Base-by-base conservation (phyloP, 202 grass and related monocot genomes). In the Panicum hallii region DNA sequence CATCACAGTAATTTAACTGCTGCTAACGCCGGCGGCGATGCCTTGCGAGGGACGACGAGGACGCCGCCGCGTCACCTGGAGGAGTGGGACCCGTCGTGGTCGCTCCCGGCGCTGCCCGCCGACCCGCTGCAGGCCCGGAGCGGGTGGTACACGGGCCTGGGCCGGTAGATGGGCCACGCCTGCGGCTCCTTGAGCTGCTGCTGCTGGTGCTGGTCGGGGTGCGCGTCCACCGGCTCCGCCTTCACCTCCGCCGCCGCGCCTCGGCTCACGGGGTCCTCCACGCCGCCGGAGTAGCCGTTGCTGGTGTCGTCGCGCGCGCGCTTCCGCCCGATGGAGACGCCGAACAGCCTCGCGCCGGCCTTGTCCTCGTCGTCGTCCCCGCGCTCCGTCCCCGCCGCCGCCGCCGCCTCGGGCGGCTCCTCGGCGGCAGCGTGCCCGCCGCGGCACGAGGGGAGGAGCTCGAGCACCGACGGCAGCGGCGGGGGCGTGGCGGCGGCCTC, bases 281-380 rank as follows among this genome's bases (percentile, higher is more conserved):
- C 49, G 28, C 45, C 81, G 41, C 22, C 80, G 55, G 68, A 87
- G 16, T 83, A 83, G 47, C 72, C 78, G 47, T 72, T 86, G 15
- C 85, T 85, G 49, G 62, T 81, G 9, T 83, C 88, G 46, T 74
- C 81, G 0, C 80, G 83, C 68, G 62, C 54, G 26, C 93, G 78
- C 58, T 99, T 99, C 76, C 88, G 53, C 2, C 93, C 93, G 28
- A 96, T 90, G 41, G 91, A 91, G 74, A 96, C 91, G 49, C 91
- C 93, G 79, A 99, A 99, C 16, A 99, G 75, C 83, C 41, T 83
- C 14, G 91, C 70, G 63, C 83, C 64, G 38, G 78, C 83, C 42
- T 80, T 79, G 10, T 78, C 85, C 7, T 75, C 81, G 1, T 26
- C 88, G 9, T 85, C 90, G 9, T 81, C 83, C 5, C 17, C 88